Evolutionary conservation across 2,329 filamentous ascomycete species (phyloP).

Genomic region (Colletotrichum liaoningense): DNA sequence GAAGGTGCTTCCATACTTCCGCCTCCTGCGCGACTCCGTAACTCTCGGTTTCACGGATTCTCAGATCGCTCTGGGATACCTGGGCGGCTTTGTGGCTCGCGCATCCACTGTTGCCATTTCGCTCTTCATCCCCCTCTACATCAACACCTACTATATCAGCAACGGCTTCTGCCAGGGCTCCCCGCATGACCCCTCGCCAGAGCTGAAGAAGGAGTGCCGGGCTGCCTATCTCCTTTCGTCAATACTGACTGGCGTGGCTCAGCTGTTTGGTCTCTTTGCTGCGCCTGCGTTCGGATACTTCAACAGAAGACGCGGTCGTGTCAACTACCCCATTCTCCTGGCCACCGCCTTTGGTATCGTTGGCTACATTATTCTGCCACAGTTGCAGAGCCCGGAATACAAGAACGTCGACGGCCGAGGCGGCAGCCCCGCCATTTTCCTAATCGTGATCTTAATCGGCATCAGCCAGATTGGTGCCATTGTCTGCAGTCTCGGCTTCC

Average conservation of each 20-base stretch:
- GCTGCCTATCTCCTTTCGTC: conserved; percentile 90
- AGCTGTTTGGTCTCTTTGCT: conserved; percentile 85
- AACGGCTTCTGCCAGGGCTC: conserved; percentile 82
- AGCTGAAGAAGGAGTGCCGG: conserved; percentile 87
- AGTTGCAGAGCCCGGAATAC: conserved; percentile 81
- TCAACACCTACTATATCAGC: conserved; percentile 89
- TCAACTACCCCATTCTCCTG: conserved; percentile 80
- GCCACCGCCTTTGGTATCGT: conserved; percentile 79
- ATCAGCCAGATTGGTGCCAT: conserved; percentile 97
- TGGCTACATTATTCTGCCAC: conserved; percentile 82
- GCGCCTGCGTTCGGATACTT: conserved; percentile 90
- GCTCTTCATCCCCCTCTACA: conserved; percentile 91
- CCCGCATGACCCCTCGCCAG: conserved; percentile 72
- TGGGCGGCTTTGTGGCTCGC: conserved; percentile 94
- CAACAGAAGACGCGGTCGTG: conserved; percentile 73
- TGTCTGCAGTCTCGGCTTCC: conserved; percentile 90
- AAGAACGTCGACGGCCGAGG: conserved; percentile 72
- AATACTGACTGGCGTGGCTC: conserved; percentile 88
- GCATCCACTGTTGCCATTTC: conserved; percentile 96
- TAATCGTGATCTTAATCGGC: conserved; percentile 84
- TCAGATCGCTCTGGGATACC: conserved; percentile 86
- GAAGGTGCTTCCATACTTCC: conserved; percentile 65
- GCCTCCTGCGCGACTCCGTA: conserved; percentile 72
- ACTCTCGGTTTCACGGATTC: conserved; percentile 79
- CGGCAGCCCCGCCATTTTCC: conserved; percentile 76